phyloP scores from a whole-genome alignment of 768 basidiomycete species.

The Piloderma croceum region DNA sequence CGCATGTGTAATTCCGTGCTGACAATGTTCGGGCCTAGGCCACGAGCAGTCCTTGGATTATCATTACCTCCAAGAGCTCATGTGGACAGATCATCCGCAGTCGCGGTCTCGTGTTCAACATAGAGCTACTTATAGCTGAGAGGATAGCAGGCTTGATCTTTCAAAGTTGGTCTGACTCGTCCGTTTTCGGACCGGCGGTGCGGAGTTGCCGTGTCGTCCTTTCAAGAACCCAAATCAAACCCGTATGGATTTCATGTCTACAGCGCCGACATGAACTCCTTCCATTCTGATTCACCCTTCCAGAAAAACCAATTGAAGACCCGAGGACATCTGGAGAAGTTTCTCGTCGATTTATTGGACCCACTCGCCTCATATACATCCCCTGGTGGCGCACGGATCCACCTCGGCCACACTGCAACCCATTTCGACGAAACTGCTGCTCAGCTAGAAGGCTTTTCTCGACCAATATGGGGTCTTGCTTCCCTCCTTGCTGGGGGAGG shows the following conservation, averaged over 20 bases:
- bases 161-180: no score
- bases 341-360: slow-evolving; percentile 55
- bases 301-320: slow-evolving; percentile 57
- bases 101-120: no score
- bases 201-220: no score
- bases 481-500: slow-evolving; percentile 62
- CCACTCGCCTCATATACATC: slow-evolving; percentile 66
- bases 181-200: no score
- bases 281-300: slow-evolving; percentile 39
- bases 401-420: slow-evolving; percentile 62
- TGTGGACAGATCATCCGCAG: no score
- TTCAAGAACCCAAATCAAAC: not conserved
- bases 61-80: no score
- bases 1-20: no score
- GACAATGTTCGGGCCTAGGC: no score
- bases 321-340: slow-evolving; percentile 50
- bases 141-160: no score
- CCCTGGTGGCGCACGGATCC: slow-evolving; percentile 65
- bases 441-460: slow-evolving; percentile 70
- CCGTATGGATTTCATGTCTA: not conserved
- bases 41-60: no score
- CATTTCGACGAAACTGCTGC: slow-evolving; percentile 71
- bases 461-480: slow-evolving; percentile 72
- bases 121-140: no score
- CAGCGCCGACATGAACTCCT: slow-evolving; percentile 25